Evolutionary conservation across 768 basidiomycete species (phyloP), one percentile per base, ranked within the genome.

Genomic region (Hortiboletus flavorubellus): DNA sequence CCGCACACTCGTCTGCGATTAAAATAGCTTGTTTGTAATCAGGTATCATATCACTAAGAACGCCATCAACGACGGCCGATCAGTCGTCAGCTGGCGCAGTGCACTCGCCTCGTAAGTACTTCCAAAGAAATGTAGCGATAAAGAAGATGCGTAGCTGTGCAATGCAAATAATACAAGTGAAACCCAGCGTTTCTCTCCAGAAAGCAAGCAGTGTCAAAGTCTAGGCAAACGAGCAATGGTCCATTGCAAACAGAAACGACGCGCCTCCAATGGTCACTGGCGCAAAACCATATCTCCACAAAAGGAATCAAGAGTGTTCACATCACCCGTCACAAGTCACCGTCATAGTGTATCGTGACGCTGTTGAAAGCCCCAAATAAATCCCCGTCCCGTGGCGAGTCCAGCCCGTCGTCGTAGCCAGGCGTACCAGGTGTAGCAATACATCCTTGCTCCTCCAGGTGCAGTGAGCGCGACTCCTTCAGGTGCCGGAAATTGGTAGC

Each of bases 381-480:
- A 72, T 94, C 92, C 58, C 74, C 75, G 53, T 79, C 79, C 42
- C 74, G 70, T 53, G 70, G 58, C 55, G 72, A 60, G 53, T 78
- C 78, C 66, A 77, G 65, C 50, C 79, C 76, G 52, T 77, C 78
- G 46, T 78, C 75, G 37, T 68, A 67, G 1, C 76, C 74, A 16
- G 76, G 75, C 4, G 76, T 78, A 15, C 75, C 75, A 52, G 73
- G 71, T 33, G 60, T 48, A 40, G 52, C 56, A 43, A 73, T 67
- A 29, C 72, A 67, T 14, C 70, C 76, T 68, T 84, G 81, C 48
- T 84, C 81, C 72, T 94, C 94, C 62, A 96, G 81, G 71, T 97
- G 93, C 65, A 98, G 79, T 58, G 91, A 94, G 55, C 86, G 83
- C 40, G 91, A 94, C 73, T 98, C 96, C 62, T 92, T 87, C 68